phyloP scores from a whole-genome alignment of 495 filamentous ascomycete genomes.

The Penicillium coffeae region DNA sequence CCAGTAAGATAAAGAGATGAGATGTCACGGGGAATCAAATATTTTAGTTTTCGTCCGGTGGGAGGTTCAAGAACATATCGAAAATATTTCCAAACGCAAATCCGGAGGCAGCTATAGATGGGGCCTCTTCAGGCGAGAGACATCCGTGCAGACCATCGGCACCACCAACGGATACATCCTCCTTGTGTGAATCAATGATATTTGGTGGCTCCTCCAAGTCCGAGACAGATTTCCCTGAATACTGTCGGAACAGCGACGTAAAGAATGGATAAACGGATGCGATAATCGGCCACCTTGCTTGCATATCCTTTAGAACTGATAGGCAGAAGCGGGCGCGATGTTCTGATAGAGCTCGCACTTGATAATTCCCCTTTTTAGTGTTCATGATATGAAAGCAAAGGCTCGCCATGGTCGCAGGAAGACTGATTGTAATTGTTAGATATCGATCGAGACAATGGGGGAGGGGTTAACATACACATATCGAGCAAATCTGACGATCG shows the following conservation, averaged over 20 bases:
- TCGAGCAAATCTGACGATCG: no score
- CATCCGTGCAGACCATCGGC: neutral
- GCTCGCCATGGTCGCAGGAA: slow-evolving; percentile 3
- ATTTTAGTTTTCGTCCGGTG: neutral
- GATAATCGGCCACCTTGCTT: neutral
- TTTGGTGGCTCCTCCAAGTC: no score
- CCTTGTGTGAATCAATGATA: no score
- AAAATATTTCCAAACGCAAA: neutral
- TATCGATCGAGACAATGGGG: no score
- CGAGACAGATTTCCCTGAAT: neutral
- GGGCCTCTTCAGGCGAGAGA: neutral
- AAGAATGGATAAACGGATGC: neutral
- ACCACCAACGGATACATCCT: neutral
- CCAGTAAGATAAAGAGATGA: no score
- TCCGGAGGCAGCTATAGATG: neutral
- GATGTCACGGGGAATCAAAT: no score
- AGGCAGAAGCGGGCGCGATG: slow-evolving; percentile 16
- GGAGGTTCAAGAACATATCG: neutral
- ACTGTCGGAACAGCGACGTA: neutral
- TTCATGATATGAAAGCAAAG: slow-evolving; percentile 12
- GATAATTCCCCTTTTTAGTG: neutral
- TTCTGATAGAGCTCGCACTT: slow-evolving; percentile 2
- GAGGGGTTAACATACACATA: neutral
- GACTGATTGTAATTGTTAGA: no score
- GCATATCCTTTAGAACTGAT: slow-evolving; percentile 1